Evolutionary conservation across 108 stramenopile species (phyloP).

Genomic region (Skeletonema costatum): DNA sequence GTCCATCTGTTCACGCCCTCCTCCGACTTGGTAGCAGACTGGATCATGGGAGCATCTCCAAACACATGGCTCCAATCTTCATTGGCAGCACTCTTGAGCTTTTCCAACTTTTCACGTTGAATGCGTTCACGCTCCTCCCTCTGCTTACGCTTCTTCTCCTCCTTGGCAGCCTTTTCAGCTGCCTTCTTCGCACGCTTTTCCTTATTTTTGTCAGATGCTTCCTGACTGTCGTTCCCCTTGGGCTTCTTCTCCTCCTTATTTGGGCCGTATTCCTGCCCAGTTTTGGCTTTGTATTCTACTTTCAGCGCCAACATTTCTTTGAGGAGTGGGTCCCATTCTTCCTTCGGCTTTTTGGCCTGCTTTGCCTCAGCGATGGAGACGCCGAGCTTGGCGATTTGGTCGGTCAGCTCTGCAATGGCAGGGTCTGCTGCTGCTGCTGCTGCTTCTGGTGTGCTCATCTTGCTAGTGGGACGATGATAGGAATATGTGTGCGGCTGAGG

Average conservation of each 20-base stretch:
- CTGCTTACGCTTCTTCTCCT: conserved; percentile 86
- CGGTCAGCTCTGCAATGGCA: conserved; percentile 38
- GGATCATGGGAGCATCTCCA: conserved; percentile 90
- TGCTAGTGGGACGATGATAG: not conserved
- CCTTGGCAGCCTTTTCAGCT: conserved; percentile 82
- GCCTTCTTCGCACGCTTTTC: conserved; percentile 82
- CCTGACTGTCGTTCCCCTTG: conserved; percentile 45
- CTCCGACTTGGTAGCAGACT: conserved; percentile 55
- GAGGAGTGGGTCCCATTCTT: conserved; percentile 78
- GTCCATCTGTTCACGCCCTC: conserved; percentile 75
- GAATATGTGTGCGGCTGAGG: not conserved
- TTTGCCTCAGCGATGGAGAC: conserved; percentile 74
- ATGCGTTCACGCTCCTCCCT: conserved; percentile 79
- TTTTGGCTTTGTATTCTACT: conserved; percentile 70
- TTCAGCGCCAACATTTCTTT: conserved; percentile 78
- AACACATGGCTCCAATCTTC: conserved; percentile 71
- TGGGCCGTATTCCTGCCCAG: conserved; percentile 67
- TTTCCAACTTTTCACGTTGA: conserved; percentile 84
- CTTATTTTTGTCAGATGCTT: conserved; percentile 81
- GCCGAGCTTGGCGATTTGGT: conserved; percentile 74
- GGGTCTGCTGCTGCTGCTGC: conserved; percentile 23
- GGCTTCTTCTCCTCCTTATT: conserved; percentile 41
- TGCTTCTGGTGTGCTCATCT: conserved; percentile 1
- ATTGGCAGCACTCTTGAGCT: conserved; percentile 68
- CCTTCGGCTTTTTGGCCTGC: conserved; percentile 69